Evolutionary conservation across 306 rosid species (phyloP).

Genomic region (Castanopsis chinensis): DNA sequence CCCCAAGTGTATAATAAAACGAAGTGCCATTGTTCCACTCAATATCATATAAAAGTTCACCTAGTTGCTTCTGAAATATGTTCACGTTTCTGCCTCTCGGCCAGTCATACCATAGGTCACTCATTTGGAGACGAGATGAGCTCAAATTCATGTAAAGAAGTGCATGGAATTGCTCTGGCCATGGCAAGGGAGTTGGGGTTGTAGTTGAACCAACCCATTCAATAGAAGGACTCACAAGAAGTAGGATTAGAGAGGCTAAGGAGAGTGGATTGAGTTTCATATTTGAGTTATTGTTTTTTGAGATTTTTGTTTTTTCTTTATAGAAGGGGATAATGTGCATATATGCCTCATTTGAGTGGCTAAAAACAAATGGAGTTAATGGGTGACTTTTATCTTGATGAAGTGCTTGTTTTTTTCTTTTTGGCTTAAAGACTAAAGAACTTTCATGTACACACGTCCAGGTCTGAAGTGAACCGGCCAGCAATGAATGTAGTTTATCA

Average conservation of each 20-base stretch:
- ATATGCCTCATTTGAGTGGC: not conserved
- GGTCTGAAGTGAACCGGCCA: too few relatives aligned
- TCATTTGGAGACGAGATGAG: conserved; percentile 25
- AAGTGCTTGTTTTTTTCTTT: not conserved
- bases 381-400: not conserved
- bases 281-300: too few relatives aligned
- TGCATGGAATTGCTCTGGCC: conserved; percentile 60
- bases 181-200: conserved; percentile 35
- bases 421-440: too few relatives aligned
- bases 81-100: conserved; percentile 43
- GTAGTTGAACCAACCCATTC: not conserved
- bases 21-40: conserved; percentile 63
- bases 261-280: conserved; percentile 3
- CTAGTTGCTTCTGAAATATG: conserved; percentile 39
- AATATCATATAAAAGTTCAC: conserved; percentile 30
- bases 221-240: not conserved
- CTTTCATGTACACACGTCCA: too few relatives aligned
- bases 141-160: conserved; percentile 44
- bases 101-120: conserved; percentile 62
- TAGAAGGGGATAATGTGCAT: not conserved
- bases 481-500: too few relatives aligned
- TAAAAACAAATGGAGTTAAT: not conserved
- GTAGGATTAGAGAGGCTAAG: not conserved
- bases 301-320: too few relatives aligned
- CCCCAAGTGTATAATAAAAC: conserved; percentile 37